Evolutionary conservation across 1,284 basidiomycete genomes (phyloP), one percentile per base, ranked within the genome.

Genomic region (Pseudozyma hubeiensis): DNA sequence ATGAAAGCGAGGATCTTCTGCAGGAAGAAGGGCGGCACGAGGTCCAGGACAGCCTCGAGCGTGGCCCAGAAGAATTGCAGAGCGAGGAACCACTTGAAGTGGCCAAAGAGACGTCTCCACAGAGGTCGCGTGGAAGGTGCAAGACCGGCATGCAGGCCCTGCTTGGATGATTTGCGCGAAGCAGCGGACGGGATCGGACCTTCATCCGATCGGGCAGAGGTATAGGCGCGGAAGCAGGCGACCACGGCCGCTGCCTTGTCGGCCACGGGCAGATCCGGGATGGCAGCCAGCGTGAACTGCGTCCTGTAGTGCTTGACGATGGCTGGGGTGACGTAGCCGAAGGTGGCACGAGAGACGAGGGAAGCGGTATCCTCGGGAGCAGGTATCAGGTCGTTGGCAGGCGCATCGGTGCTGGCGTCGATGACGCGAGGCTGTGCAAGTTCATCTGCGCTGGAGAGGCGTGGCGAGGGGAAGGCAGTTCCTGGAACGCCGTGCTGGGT

Each of bases 231-330:
- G 77, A 81, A 81, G 39, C 61, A 66, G 44, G 81, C 74, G 17
- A 81, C 78, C n/a, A 81, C 78, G 7, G 77, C 69, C 1, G 87
- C 86, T 0, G 88, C 83, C 24, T 85, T 84, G 76, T 88, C 87
- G 63, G 87, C 87, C 33, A 88, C 86, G 7, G 87, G 81, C 2
- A 88, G 80, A 19, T 87, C 86, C 0, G 88, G 87, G 7, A 88
- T 85, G 34, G 86, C 85, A 11, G 83, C 75, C 40, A 87, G 72
- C 8, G 82, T 84, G 63, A 87, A 83, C 1, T 87, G 85, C 4
- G 60, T 80, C 43, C 77, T 79, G 75, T 85, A 87, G 70, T 87
- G 85, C 62, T 85, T 84, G 65, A 85, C 81, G 17, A 88, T 81
- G 46, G 86, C 79, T 0, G 86, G 74, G 30, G 75, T 74, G 48